Evolutionary conservation across 768 basidiomycete genomes (phyloP).

Genomic region (Crucibulum laeve): DNA sequence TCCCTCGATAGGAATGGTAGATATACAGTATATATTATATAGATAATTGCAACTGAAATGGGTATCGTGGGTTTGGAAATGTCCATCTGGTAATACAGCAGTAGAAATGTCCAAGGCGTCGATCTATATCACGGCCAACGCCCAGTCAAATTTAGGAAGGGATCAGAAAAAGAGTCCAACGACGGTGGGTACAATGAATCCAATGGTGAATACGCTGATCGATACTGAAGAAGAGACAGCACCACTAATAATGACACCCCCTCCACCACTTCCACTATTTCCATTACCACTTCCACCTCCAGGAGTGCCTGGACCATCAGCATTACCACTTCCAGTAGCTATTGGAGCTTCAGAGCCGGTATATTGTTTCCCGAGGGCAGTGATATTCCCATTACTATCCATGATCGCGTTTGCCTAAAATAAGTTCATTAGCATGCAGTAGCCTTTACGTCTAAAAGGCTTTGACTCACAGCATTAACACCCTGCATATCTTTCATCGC

Average conservation of each 20-base stretch:
- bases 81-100: no score
- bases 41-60: no score
- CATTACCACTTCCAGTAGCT: not conserved
- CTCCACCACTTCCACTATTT: not conserved
- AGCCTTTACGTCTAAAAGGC: not conserved
- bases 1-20: no score
- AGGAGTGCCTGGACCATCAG: not conserved
- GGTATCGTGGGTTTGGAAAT: no score
- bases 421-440: not conserved
- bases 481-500: conserved; percentile 46
- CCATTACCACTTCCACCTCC: not conserved
- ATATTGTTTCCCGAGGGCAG: not conserved
- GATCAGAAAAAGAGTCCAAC: no score
- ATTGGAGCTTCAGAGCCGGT: not conserved
- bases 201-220: no score
- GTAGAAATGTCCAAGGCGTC: no score
- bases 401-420: not conserved
- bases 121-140: no score
- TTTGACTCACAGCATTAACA: conserved; percentile 39
- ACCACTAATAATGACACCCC: not conserved
- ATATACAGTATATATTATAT: no score
- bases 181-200: no score
- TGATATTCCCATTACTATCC: not conserved
- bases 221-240: no score
- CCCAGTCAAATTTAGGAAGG: no score